Base-by-base conservation (phyloP, 192 early-diverging fungal genomes). In the Podila verticillata region DNA sequence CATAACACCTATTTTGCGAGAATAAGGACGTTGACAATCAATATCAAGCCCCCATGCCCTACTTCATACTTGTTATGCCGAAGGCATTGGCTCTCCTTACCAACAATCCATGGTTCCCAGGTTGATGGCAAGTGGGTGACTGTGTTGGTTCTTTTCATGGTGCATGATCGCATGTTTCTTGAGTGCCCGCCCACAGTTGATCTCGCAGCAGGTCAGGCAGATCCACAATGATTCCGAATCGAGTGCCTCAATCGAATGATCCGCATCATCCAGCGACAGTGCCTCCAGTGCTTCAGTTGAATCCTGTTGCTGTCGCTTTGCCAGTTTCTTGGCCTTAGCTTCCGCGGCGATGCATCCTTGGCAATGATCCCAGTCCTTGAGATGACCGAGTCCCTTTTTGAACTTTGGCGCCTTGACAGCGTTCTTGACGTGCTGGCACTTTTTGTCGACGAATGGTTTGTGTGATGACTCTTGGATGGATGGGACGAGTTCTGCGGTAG, bases 311-410 rank as follows among this genome's bases (percentile, higher is more conserved):
- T 67, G 44, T 15, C 61, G 30, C 10, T 34, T n/a, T 0, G 36
- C 44, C n/a, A 22, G 47, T 20, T 72, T 80, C 61, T 72, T 72
- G 34, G 61, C 61, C 36, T 80, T 80, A n/a, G 44, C n/a, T n/a
- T 68, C 77, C 2, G 61, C 66, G 22, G 62, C 48, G 0, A 44
- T 15, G 30, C 77, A 80, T 19, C 77, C 65, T 31, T 63, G 30
- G 48, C 77, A 80, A 29, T 80, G 75, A 34, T 72, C 60, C 75
- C 75, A 79, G n/a, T 66, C 69, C 64, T 79, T 71, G 48, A 54
- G 32, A 39, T 79, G 63, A 5, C 15, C 48, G 6, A 79, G 19
- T 7, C 28, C 54, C n/a, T 56, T 61, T 6, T 34, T 30, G 17
- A 79, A 28, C 26, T 67, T 79, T 7, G 65, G 22, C 3, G 61